Evolutionary conservation across 2,329 filamentous ascomycete genomes (phyloP), one percentile per base, ranked within the genome.

Genomic region (Xylariales sp.): DNA sequence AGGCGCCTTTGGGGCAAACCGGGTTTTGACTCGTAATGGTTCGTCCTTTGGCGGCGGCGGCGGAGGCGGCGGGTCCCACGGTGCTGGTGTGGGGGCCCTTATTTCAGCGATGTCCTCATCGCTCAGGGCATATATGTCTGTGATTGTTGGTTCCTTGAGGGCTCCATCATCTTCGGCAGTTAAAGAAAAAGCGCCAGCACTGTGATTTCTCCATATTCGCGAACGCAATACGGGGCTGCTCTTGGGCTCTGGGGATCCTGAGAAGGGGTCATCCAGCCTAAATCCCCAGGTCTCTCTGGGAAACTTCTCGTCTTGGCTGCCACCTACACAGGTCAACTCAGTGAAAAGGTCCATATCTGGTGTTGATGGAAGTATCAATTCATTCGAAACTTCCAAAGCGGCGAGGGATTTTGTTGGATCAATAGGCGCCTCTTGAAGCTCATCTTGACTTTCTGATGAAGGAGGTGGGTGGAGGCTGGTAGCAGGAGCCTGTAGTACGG

Each of bases 81-180:
- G 53, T 11, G 56, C 53, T 29, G 42, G 42, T 25, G 51, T 51
- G n/a, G 40, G 18, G 29, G 48, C 48, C 50, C 32, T 41, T 29
- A 45, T 56, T 47, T 79, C 76, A 7, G 74, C 72, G 43, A 80
- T 75, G 39, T 79, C 76, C 20, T 80, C 74, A 42, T 79, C 75
- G 40, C 66, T 72, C 5, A 79, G 59, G 15, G 65, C 62, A 37
- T 76, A 60, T 36, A 79, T 78, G 27, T 79, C 75, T 14, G 66
- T 63, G 16, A 78, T 57, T 25, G 67, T 67, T 5, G 74, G 74
- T 47, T 78, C 74, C 31, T 61, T 59, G 4, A 78, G 61, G 2
- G 65, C 60, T 2, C 59, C 53, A 38, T 60, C 61, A 45, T 23
- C 46, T 43, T 29, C 38, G n/a, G 42, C 44, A 7, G 50, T 29